Conservation (phyloP, 2,329 filamentous ascomycete species). For the Gyromitra esculenta region DNA sequence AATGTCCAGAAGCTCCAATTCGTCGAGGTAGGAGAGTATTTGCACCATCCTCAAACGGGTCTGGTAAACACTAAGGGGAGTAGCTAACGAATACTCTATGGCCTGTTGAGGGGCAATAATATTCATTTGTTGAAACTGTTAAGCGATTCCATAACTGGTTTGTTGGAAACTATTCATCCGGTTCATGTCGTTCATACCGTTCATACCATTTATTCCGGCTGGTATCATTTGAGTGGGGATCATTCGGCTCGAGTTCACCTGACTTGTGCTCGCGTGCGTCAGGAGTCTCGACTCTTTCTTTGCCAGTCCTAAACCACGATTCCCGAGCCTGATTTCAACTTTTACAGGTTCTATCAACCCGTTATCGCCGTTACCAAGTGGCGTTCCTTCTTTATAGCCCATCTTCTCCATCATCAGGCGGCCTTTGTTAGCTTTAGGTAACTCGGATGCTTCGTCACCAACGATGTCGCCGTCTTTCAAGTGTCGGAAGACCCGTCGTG, state of each 20-base stretch:
- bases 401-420: slow-evolving; percentile 92
- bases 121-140: slow-evolving; percentile 8
- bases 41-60: slow-evolving; percentile 33
- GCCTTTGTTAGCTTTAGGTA: slow-evolving; percentile 83
- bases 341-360: slow-evolving; percentile 86
- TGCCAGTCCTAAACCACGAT: slow-evolving; percentile 76
- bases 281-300: slow-evolving; percentile 5
- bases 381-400: slow-evolving; percentile 91
- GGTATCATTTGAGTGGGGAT: not conserved
- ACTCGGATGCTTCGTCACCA: slow-evolving; percentile 82
- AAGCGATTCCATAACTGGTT: slow-evolving; percentile 5
- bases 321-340: slow-evolving; percentile 86
- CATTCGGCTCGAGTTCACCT: not conserved
- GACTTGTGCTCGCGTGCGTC: not conserved
- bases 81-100: slow-evolving; percentile 27
- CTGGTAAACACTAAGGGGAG: slow-evolving; percentile 23
- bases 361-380: slow-evolving; percentile 83
- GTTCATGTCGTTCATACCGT: not conserved
- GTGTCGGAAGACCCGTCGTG: slow-evolving; percentile 56
- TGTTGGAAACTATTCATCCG: not conserved
- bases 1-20: slow-evolving; percentile 10
- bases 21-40: slow-evolving; percentile 33
- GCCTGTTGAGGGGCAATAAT: not conserved
- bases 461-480: slow-evolving; percentile 84
- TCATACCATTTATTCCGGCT: not conserved